Conservation (phyloP, 371 early-diverging fungal species). For the Fennellomyces sp. region DNA sequence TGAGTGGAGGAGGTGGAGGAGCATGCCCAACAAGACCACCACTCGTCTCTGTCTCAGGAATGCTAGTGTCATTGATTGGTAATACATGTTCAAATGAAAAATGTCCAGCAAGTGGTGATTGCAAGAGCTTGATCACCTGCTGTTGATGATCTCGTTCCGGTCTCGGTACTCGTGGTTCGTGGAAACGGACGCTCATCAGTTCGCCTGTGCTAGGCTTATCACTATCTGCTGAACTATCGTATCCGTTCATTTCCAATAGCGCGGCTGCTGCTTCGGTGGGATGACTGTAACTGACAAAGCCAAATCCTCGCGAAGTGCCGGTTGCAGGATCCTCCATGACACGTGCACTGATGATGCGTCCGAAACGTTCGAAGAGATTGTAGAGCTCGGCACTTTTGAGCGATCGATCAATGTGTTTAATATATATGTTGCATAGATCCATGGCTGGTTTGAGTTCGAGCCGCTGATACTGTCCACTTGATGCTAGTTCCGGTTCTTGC, state of each 20-base stretch:
- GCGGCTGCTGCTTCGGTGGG: conserved; percentile 47
- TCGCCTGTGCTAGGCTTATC: background rate
- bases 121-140: background rate
- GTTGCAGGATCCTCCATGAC: conserved; percentile 45
- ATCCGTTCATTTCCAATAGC: conserved; percentile 40
- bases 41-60: background rate
- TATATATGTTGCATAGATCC: conserved; percentile 39
- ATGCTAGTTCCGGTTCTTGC: background rate
- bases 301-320: conserved; percentile 46
- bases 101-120: background rate
- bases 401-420: conserved; percentile 43
- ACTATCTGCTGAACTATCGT: conserved; percentile 8
- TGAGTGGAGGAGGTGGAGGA: conserved; percentile 3
- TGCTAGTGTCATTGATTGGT: background rate
- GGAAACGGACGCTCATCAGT: background rate
- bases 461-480: background rate
- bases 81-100: background rate
- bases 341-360: conserved; percentile 43
- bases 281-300: conserved; percentile 42
- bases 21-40: background rate
- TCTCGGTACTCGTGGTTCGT: conserved; percentile 7
- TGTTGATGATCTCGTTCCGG: background rate
- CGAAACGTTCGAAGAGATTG: conserved; percentile 38
- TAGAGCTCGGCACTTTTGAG: conserved; percentile 42
- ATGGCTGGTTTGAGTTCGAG: conserved; percentile 3